Evolutionary conservation across 1,284 basidiomycete genomes (phyloP).

Genomic region (Thelephora terrestris): DNA sequence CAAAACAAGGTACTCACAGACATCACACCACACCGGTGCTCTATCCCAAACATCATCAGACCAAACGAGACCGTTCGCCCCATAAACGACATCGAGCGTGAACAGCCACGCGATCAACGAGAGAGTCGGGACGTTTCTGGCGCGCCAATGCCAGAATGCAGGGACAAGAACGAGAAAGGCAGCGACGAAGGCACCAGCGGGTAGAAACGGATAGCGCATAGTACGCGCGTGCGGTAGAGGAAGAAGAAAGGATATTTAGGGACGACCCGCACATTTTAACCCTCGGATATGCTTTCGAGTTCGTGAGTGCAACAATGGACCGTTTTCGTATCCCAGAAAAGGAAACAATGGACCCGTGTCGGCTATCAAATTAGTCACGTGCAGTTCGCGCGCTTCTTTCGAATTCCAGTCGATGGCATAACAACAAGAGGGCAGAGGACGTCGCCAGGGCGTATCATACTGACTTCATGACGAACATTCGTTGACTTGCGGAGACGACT

Average conservation of each 20-base stretch:
- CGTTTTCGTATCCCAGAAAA: background rate
- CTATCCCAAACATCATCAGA: slow-evolving; percentile 32
- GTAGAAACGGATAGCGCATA: background rate
- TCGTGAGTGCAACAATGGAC: background rate
- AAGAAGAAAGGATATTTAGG: background rate
- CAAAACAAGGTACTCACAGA: slow-evolving; percentile 30
- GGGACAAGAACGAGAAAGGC: slow-evolving; percentile 29
- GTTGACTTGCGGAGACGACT: no score
- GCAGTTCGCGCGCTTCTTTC: no score
- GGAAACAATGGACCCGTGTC: background rate
- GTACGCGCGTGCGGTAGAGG: background rate
- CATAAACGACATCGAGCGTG: slow-evolving; percentile 38
- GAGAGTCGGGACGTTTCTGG: slow-evolving; percentile 48
- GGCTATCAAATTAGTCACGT: no score
- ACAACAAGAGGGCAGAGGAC: no score
- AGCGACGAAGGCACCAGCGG: slow-evolving; percentile 22
- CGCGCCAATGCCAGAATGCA: slow-evolving; percentile 37
- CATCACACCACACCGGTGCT: slow-evolving; percentile 58
- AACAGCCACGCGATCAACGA: slow-evolving; percentile 50
- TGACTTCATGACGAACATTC: no score
- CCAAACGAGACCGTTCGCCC: slow-evolving; percentile 52
- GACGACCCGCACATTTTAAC: background rate
- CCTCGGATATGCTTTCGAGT: background rate
- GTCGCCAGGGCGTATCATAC: no score
- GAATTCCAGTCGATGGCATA: no score